Conservation (phyloP, 164 flowering plant species). For the Piper longum region DNA sequence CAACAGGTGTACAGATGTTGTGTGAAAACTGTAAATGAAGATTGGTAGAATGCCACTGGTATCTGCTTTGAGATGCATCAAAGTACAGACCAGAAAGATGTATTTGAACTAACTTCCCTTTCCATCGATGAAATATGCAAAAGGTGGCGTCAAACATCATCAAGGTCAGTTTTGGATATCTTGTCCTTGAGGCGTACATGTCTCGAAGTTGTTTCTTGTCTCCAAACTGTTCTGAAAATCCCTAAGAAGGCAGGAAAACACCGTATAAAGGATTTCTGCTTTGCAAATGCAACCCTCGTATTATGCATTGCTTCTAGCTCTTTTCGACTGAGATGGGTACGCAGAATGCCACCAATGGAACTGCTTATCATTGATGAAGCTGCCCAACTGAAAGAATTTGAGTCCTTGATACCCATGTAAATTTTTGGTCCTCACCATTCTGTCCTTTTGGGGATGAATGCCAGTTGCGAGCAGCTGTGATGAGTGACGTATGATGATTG, state of each 20-base stretch:
- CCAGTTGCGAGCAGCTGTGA: slow-evolving; percentile 41
- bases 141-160: neutral
- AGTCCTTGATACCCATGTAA: slow-evolving; percentile 37
- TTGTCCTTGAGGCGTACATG: slow-evolving; percentile 14
- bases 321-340: slow-evolving; percentile 8
- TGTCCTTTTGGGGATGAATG: slow-evolving; percentile 41
- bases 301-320: slow-evolving; percentile 42
- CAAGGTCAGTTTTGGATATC: neutral
- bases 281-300: slow-evolving; percentile 16
- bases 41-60: neutral
- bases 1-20: slow-evolving; percentile 15
- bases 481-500: slow-evolving; percentile 23
- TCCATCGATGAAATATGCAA: neutral
- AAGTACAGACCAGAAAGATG: neutral
- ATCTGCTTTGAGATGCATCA: neutral
- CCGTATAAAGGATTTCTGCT: slow-evolving; percentile 13
- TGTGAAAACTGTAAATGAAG: slow-evolving; percentile 1
- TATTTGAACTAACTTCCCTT: neutral
- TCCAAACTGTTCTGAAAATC: slow-evolving; percentile 15
- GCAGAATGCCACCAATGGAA: slow-evolving; percentile 8
- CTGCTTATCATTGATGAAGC: slow-evolving; percentile 44
- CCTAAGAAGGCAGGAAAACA: slow-evolving; percentile 9
- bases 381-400: slow-evolving; percentile 45
- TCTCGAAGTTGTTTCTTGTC: slow-evolving; percentile 13
- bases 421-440: slow-evolving; percentile 26